Base-by-base conservation (phyloP, 2,329 filamentous ascomycete genomes). In the Alternaria consortialis region DNA sequence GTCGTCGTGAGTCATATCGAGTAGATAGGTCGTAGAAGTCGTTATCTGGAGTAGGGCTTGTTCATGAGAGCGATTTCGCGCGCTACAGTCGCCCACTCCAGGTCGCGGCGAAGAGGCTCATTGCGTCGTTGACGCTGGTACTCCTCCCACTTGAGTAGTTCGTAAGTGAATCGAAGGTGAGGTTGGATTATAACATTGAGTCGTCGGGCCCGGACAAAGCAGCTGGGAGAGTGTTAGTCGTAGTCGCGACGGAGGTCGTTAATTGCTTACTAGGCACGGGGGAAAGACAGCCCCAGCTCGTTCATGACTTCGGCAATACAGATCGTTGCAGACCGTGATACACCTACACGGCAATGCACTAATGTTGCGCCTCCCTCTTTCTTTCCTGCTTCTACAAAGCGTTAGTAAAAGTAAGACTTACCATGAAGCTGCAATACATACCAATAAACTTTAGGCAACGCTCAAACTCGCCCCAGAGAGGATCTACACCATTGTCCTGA, bases 281-380 rank as follows among this genome's bases (percentile, higher is more conserved):
- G 93, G 71, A 98, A 94, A 0, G 93, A 95, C 66, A 97, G 81
- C 23, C 88, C 85, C 70, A 93, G 80, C 27, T 90, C 85, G 36
- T 90, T 89, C 95, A 99, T 99, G 36, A 98, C 93, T 79, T 98
- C 94, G n/a, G 95, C 95, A 72, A 99, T 99, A 77, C 95, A 98
- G 63, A 99, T 97, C 2, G 94, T 99, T 12, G 95, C 95, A 64
- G 93, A 97, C 53, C 95, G 88, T 52, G 94, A 97, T 56, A 99
- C 95, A 48, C 95, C 95, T 7, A 99, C 95, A 17, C 95, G 90
- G 77, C 95, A 99, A 77, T 99, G 95, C 15, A 99, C 95, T 58
- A 99, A 85, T 0, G 95, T 98, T 25, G 94, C 93, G 5, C 88
- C 92, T 31, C 91, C 90, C 43, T 91, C 90, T 37, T 81, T 81